Evolutionary conservation across 208 protist genomes (phyloP).

Genomic region (Trypanosoma caninum): DNA sequence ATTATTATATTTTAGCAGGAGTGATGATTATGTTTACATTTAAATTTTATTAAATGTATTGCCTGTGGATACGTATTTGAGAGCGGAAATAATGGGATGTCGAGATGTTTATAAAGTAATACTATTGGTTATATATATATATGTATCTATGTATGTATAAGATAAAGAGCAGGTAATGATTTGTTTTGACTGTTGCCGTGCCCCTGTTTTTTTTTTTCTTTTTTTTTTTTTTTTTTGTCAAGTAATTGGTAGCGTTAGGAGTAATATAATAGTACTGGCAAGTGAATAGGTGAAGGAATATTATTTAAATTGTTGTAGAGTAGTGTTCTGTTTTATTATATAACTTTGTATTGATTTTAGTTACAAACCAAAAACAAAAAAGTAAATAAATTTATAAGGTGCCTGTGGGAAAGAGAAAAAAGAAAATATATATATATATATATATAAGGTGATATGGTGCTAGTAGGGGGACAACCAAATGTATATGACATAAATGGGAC

Average conservation of each 20-base stretch:
- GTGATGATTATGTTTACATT: no score
- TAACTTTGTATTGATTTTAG: no score
- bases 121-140: no score
- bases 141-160: no score
- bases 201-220: conserved; percentile 5
- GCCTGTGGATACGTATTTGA: no score
- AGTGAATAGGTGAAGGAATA: no score
- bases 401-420: background rate
- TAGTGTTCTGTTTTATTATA: background rate
- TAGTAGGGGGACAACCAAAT: conserved; percentile 33
- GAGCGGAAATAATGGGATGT: no score
- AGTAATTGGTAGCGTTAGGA: background rate
- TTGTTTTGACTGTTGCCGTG: conserved; percentile 10
- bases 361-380: no score
- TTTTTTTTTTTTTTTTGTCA: background rate
- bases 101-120: no score
- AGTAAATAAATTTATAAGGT: no score
- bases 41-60: no score
- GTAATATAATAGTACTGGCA: background rate
- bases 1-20: background rate
- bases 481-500: conserved; percentile 72
- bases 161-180: no score
- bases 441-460: conserved; percentile 28
- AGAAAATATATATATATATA: background rate
- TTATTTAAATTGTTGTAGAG: background rate